Percentiles rank a stretch among this genome's conserved stretches.
These are phyloP conservation scores for Curvularia verruculosa DNA, from an alignment of 2,329 filamentous ascomycete species.

Conservation along the genomic window DNA sequence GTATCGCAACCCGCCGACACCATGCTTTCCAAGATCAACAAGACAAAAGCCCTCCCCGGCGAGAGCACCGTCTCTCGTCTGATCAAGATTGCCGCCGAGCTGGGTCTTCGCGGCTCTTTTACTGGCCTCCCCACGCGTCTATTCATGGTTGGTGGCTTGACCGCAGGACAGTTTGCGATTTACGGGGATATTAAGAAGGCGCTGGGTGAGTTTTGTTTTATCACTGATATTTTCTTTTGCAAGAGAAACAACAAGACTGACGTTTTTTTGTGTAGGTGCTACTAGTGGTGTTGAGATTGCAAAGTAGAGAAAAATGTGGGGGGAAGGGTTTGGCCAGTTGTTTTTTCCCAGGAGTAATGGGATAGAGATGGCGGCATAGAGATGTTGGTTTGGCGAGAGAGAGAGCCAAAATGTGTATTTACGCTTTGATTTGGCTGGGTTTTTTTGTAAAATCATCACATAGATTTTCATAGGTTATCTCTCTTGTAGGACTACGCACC, in stretches of 20 bases:
- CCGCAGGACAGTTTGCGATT: conserved; percentile 75
- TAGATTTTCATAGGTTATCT: too few relatives aligned
- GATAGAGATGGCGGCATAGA: not conserved
- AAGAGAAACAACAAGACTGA: not conserved
- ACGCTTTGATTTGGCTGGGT: too few relatives aligned
- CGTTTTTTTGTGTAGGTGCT: conserved; percentile 59
- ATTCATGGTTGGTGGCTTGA: conserved; percentile 71
- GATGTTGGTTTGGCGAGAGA: too few relatives aligned
- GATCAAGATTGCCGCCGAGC: conserved; percentile 86
- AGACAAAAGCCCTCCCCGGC: conserved; percentile 84
- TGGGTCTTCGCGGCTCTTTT: conserved; percentile 79
- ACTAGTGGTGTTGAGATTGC: conserved; percentile 62
- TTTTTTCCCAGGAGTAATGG: not conserved
- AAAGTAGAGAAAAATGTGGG: conserved; percentile 20
- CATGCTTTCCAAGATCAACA: conserved; percentile 96
- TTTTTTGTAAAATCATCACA: too few relatives aligned
- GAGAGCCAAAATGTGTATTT: too few relatives aligned
- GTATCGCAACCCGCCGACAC: conserved; percentile 90
- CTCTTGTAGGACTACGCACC: too few relatives aligned
- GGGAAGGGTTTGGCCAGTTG: too few relatives aligned
- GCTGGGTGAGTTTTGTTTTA: conserved; percentile 16
- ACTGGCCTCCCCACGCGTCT: conserved; percentile 80
- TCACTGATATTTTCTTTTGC: not conserved
- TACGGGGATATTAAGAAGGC: conserved; percentile 62
- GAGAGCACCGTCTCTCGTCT: conserved; percentile 80